Conservation (phyloP, 352 stramenopile genomes). For the Phytophthora agathidicida region DNA sequence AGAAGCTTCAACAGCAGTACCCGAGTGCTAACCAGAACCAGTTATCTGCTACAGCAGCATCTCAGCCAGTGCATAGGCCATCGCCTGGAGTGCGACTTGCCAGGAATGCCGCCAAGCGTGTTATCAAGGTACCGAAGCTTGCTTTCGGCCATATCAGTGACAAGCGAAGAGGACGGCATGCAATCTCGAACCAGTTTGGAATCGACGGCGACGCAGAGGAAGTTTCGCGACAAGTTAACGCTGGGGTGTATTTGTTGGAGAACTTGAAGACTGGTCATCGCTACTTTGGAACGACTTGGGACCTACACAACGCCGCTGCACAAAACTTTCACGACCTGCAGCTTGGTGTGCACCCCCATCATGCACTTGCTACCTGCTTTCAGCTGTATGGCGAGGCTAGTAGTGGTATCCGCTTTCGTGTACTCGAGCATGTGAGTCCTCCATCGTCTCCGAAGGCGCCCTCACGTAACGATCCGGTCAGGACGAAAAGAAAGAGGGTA, state of each 20-base stretch:
- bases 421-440: slow-evolving; percentile 56
- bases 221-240: slow-evolving; percentile 51
- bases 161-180: slow-evolving; percentile 15
- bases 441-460: slow-evolving; percentile 7
- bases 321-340: slow-evolving; percentile 58
- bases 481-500: slow-evolving; percentile 12
- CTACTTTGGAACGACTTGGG: slow-evolving; percentile 77
- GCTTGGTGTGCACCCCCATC: slow-evolving; percentile 48
- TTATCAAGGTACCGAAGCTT: slow-evolving; percentile 43
- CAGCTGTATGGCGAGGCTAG: slow-evolving; percentile 47
- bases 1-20: slow-evolving; percentile 23
- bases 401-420: slow-evolving; percentile 54
- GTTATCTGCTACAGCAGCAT: not conserved
- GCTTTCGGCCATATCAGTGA: not conserved
- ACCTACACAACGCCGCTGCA: slow-evolving; percentile 58
- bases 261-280: slow-evolving; percentile 65
- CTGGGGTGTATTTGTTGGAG: slow-evolving; percentile 70
- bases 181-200: slow-evolving; percentile 39
- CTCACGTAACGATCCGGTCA: slow-evolving; percentile 4
- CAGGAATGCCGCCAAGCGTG: slow-evolving; percentile 18
- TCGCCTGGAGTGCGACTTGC: slow-evolving; percentile 1
- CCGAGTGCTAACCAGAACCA: slow-evolving; percentile 21
- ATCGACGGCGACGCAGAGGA: slow-evolving; percentile 7
- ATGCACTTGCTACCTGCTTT: slow-evolving; percentile 47
- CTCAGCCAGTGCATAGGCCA: slow-evolving; percentile 6